Evolutionary conservation across 345 rosid genomes (phyloP).

Genomic region (Leavenworthia alabamica): DNA sequence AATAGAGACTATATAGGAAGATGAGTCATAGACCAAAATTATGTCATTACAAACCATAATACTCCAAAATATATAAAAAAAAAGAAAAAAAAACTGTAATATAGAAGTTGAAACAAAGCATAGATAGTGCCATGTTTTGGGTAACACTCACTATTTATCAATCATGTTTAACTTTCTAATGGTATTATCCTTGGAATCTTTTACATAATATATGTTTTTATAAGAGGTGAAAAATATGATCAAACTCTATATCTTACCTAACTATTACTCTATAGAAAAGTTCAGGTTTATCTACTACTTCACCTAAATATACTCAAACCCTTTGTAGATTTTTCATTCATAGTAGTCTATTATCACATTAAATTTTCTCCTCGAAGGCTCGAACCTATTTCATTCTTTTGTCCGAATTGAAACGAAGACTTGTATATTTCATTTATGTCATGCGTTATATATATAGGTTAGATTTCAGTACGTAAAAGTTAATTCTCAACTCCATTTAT

Average conservation of each 20-base stretch:
- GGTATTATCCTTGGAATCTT: slow-evolving; percentile 26
- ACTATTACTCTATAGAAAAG: slow-evolving; percentile 7
- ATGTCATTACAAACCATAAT: slow-evolving; percentile 21
- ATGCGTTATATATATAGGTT: not conserved
- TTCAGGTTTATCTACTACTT: slow-evolving; percentile 16
- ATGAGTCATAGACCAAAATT: slow-evolving; percentile 24
- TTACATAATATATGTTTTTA: not conserved
- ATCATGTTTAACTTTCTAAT: slow-evolving; percentile 26
- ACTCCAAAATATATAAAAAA: slow-evolving; percentile 1
- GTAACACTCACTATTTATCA: slow-evolving; percentile 29
- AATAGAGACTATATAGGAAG: slow-evolving; percentile 10
- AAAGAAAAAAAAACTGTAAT: slow-evolving; percentile 4
- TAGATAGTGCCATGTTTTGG: slow-evolving; percentile 30
- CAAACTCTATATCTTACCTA: not conserved
- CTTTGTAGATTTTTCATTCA: not conserved
- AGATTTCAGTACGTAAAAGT: not conserved
- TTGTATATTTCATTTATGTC: not conserved
- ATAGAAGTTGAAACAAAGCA: slow-evolving; percentile 19
- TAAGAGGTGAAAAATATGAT: not conserved
- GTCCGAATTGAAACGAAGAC: not conserved
- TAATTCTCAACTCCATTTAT: not conserved
- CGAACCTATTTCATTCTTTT: not conserved
- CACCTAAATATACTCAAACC: not conserved
- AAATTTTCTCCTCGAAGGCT: not conserved
- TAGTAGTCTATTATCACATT: not conserved